A percentile compares a stretch with the other conserved stretches of the same genome.
These are phyloP conservation scores for Stylosanthes scabra DNA, from an alignment of 331 rosid genomes.

Conservation along the genomic window DNA sequence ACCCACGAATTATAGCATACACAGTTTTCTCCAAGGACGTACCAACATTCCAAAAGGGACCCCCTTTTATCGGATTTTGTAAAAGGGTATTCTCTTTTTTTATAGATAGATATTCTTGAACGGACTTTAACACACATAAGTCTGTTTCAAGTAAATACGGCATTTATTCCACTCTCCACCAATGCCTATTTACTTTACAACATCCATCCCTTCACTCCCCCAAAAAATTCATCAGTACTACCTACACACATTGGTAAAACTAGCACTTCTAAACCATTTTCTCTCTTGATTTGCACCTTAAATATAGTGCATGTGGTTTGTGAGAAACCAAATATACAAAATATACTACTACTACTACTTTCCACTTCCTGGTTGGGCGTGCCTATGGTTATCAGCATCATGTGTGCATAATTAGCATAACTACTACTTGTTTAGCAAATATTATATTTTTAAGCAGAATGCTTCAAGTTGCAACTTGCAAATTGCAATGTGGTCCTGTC, in stretches of 20 bases:
- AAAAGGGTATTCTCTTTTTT: background rate
- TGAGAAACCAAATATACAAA: too few species aligned
- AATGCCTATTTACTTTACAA: too few species aligned
- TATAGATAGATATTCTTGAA: too few species aligned
- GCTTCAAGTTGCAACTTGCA: conserved; percentile 42
- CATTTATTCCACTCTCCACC: too few species aligned
- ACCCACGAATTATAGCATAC: background rate
- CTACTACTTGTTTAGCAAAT: background rate
- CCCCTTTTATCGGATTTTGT: background rate
- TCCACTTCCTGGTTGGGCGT: too few species aligned
- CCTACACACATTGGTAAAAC: background rate
- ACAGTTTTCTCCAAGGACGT: background rate
- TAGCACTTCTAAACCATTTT: conserved; percentile 17
- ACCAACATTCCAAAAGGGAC: background rate
- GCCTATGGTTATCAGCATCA: conserved; percentile 40
- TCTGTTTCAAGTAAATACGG: too few species aligned
- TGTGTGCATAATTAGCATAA: conserved; percentile 35
- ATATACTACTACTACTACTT: too few species aligned
- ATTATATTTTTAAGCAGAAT: background rate
- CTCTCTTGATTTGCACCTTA: conserved; percentile 12
- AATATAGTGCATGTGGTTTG: conserved; percentile 36
- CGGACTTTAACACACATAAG: background rate
- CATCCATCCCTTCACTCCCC: background rate
- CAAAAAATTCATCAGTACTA: background rate
- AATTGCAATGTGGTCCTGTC: conserved; percentile 50